Evolutionary conservation across 768 basidiomycete genomes (phyloP).

Genomic region (Filobasidium wieringae): DNA sequence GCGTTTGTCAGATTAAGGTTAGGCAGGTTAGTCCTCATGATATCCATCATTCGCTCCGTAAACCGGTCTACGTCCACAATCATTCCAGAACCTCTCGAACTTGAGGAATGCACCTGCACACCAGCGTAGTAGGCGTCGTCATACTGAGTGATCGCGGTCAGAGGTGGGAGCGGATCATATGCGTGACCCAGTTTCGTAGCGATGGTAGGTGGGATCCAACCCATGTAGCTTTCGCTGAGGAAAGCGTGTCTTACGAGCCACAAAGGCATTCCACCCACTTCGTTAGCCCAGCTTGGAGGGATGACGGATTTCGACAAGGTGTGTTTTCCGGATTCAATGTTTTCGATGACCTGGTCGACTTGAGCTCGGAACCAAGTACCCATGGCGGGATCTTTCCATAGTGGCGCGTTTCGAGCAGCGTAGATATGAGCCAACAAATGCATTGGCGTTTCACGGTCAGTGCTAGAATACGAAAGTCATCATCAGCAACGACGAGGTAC

Average conservation of each 20-base stretch:
- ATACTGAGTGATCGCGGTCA: constrained; percentile 50
- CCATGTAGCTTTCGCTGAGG: constrained; percentile 45
- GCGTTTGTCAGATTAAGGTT: no score
- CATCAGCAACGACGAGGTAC: no score
- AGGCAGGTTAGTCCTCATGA: no score
- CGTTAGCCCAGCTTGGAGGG: not conserved
- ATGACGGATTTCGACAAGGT: not conserved
- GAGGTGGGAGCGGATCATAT: constrained; percentile 81
- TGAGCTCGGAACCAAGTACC: constrained; percentile 60
- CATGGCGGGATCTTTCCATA: constrained; percentile 68
- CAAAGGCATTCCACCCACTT: constrained; percentile 15
- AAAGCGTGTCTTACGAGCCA: constrained; percentile 51
- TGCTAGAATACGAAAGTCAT: not conserved
- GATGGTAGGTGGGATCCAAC: constrained; percentile 58
- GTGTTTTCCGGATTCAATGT: constrained; percentile 7
- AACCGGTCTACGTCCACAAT: not conserved
- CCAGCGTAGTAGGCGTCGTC: constrained; percentile 52
- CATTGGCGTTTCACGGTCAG: constrained; percentile 43
- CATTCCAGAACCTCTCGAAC: not conserved
- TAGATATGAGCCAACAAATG: constrained; percentile 84
- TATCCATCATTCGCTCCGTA: not conserved
- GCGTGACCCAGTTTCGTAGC: constrained; percentile 50
- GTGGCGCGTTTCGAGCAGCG: constrained; percentile 56
- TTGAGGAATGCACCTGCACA: not conserved
- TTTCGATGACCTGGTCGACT: constrained; percentile 42